A percentile compares a stretch with the other conserved stretches of the same genome.
phyloP scores from a whole-genome alignment of 306 rosid genomes.

The Dalbergia cochinchinensis region DNA sequence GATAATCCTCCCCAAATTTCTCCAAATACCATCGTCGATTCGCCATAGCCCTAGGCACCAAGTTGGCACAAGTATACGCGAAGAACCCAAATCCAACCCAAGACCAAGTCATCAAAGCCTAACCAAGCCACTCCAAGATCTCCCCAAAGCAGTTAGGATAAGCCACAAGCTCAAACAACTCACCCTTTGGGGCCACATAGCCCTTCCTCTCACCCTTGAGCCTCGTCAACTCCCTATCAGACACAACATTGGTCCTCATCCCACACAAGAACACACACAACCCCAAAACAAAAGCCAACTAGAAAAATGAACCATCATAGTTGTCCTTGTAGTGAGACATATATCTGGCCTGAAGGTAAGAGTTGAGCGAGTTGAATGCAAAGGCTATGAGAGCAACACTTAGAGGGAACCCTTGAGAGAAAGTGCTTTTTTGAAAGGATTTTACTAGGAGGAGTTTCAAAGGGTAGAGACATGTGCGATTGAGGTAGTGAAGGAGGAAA shows the following conservation, averaged over 20 bases:
- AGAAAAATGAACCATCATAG: conserved; percentile 49
- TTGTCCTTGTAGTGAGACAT: conserved; percentile 67
- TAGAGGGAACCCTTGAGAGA: too few relatives aligned
- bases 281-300: conserved; percentile 59
- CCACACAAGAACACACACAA: conserved; percentile 59
- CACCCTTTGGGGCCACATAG: conserved; percentile 73
- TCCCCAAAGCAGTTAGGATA: conserved; percentile 88
- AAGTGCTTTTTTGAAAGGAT: conserved; percentile 9
- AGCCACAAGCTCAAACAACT: conserved; percentile 74
- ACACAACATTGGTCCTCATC: conserved; percentile 67
- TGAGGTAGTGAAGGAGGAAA: conserved; percentile 74
- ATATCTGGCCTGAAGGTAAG: conserved; percentile 71
- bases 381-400: conserved; percentile 63
- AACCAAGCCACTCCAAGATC: conserved; percentile 86
- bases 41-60: conserved; percentile 83
- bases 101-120: conserved; percentile 83
- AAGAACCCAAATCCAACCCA: conserved; percentile 77
- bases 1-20: conserved; percentile 87
- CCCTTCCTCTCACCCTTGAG: conserved; percentile 72
- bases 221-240: conserved; percentile 68
- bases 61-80: conserved; percentile 73
- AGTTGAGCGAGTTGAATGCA: conserved; percentile 65
- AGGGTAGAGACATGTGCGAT: conserved; percentile 77
- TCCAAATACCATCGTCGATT: conserved; percentile 78
- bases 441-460: conserved; percentile 48